These are phyloP conservation scores for Fraxinus anomala DNA, from an alignment of 257 asterid genomes.

Conservation along the genomic window DNA sequence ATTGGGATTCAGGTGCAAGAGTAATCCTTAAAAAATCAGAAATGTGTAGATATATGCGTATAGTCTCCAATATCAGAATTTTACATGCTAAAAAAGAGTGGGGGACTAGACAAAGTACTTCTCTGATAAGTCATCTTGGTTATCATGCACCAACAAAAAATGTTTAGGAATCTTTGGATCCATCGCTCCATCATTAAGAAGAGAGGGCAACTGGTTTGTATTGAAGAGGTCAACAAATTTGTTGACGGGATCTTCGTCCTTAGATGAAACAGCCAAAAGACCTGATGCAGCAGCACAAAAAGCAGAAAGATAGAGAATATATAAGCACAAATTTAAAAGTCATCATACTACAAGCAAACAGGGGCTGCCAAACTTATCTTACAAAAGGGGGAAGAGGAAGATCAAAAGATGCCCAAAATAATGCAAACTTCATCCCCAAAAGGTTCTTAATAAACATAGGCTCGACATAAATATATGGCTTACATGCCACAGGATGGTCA, in stretches of 20 bases:
- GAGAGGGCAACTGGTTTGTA: slow-evolving; percentile 77
- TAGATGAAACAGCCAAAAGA: slow-evolving; percentile 86
- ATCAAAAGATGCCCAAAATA: slow-evolving; percentile 4
- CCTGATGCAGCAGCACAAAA: slow-evolving; percentile 51
- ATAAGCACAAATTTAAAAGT: slow-evolving; percentile 14
- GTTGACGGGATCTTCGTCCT: slow-evolving; percentile 76
- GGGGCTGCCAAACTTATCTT: slow-evolving; percentile 25
- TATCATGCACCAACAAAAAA: slow-evolving; percentile 82
- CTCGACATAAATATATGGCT: slow-evolving; percentile 21
- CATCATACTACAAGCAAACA: background rate
- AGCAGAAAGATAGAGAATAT: slow-evolving; percentile 35
- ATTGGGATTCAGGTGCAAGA: background rate
- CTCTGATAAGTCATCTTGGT: slow-evolving; percentile 62
- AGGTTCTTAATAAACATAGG: slow-evolving; percentile 6
- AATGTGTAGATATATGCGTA: slow-evolving; percentile 12
- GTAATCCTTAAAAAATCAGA: slow-evolving; percentile 14
- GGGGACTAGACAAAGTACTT: slow-evolving; percentile 46
- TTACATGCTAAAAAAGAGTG: slow-evolving; percentile 15
- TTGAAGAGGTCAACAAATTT: slow-evolving; percentile 84
- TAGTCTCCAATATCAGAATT: slow-evolving; percentile 8
- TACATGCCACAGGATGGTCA: slow-evolving; percentile 99
- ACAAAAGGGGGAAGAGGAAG: slow-evolving; percentile 21
- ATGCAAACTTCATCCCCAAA: slow-evolving; percentile 20
- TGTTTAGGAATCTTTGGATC: slow-evolving; percentile 94
- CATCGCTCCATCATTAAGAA: slow-evolving; percentile 88